Conservation (phyloP, 2,329 filamentous ascomycete genomes). For the Cryphonectria parasitica region DNA sequence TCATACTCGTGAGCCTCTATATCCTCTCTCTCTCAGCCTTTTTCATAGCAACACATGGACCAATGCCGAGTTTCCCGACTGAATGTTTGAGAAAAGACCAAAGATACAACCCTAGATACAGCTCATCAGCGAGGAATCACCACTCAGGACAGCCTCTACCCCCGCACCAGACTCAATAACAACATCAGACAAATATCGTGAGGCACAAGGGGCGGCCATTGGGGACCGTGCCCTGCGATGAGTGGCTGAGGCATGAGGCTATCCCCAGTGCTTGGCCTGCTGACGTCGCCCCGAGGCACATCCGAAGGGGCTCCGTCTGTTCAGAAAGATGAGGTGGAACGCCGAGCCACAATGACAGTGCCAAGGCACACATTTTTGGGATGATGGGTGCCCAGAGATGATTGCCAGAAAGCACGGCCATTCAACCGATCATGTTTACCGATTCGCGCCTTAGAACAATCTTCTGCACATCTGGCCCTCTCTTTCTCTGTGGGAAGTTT, state of each 20-base stretch:
- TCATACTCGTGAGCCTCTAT: not conserved
- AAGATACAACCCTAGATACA: not conserved
- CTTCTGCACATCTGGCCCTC: not conserved
- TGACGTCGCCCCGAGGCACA: not conserved
- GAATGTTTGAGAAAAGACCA: not conserved
- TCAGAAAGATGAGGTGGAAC: conserved; percentile 10
- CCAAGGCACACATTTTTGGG: not conserved
- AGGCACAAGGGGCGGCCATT: not conserved
- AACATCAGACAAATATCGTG: conserved; percentile 2
- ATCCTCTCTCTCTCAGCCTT: not conserved
- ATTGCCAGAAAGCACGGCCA: not conserved
- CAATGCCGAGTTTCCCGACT: not conserved
- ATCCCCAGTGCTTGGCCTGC: conserved; percentile 3
- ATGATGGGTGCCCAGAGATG: conserved; percentile 2
- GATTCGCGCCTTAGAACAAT: not conserved
- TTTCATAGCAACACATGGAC: not conserved
- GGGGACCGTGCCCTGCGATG: not conserved
- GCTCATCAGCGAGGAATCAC: not conserved
- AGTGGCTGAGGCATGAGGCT: not conserved
- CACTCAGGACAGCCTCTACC: not conserved
- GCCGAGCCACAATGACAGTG: not conserved
- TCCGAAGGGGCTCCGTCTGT: conserved; percentile 1
- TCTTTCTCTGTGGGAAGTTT: not conserved
- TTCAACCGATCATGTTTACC: not conserved
- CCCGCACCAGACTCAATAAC: not conserved